Percentiles rank a stretch among this genome's conserved stretches.
Conservation (phyloP, 78 protist species). For the Kipferlia bialata region DNA sequence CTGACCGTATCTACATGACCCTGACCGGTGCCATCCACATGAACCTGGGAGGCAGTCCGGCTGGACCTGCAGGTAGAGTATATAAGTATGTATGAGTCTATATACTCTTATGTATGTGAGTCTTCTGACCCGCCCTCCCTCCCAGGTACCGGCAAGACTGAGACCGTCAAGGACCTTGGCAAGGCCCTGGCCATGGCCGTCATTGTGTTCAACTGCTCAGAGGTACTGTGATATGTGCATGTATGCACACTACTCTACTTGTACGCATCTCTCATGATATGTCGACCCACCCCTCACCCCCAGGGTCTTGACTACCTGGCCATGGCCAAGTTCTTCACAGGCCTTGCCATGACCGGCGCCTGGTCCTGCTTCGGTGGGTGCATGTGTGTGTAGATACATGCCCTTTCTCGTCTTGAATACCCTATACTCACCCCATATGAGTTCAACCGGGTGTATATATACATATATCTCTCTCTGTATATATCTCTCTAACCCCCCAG, state of each 20-base stretch:
- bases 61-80: constrained; percentile 22
- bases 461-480: no score
- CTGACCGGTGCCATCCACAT: constrained; percentile 64
- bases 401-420: constrained; percentile 45
- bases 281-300: no score
- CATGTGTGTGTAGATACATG: constrained; percentile 61
- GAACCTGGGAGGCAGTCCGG: constrained; percentile 31
- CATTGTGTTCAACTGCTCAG: constrained; percentile 13
- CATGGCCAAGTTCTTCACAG: constrained; percentile 58
- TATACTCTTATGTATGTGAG: neutral
- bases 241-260: no score
- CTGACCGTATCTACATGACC: constrained; percentile 72
- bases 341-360: constrained; percentile 60
- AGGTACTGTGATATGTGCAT: no score
- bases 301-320: constrained; percentile 66
- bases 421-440: neutral
- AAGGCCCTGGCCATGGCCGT: constrained; percentile 44
- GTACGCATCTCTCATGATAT: no score
- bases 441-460: neutral
- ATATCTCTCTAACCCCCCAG: no score
- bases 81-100: no score
- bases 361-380: constrained; percentile 90
- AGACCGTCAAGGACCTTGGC: constrained; percentile 61
- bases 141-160: constrained; percentile 79
- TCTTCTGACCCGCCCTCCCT: no score